phyloP scores from a whole-genome alignment of 257 asterid genomes.

The Solanum rostratum region DNA sequence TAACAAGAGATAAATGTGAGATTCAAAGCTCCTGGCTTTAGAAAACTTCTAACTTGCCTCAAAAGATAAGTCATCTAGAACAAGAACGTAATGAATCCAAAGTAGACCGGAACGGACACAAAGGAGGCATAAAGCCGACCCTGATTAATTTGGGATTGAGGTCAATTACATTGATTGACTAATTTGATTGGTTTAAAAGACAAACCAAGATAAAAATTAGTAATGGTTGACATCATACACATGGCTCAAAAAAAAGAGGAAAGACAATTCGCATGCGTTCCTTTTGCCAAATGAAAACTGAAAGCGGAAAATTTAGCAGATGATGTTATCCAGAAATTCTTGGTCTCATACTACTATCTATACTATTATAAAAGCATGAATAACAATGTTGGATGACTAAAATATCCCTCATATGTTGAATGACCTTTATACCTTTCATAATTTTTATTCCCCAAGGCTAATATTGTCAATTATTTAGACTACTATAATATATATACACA shows the following conservation, averaged over 20 bases:
- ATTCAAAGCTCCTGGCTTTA: neutral
- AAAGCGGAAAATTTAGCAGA: neutral
- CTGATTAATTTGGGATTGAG: neutral
- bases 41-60: neutral
- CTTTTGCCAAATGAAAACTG: neutral
- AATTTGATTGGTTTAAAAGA: neutral
- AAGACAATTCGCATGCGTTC: neutral
- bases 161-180: neutral
- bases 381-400: no score
- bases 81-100: neutral
- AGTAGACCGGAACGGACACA: neutral
- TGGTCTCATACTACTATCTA: neutral
- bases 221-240: neutral
- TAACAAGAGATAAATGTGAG: neutral
- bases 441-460: no score
- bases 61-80: neutral
- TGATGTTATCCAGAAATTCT: neutral
- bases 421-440: no score
- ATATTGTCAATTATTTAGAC: no score
- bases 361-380: no score
- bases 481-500: no score
- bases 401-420: no score
- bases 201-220: neutral
- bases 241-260: neutral
- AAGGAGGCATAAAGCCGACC: neutral